Base-by-base conservation (phyloP, 306 rosid species). In the Benincasa hispida region DNA sequence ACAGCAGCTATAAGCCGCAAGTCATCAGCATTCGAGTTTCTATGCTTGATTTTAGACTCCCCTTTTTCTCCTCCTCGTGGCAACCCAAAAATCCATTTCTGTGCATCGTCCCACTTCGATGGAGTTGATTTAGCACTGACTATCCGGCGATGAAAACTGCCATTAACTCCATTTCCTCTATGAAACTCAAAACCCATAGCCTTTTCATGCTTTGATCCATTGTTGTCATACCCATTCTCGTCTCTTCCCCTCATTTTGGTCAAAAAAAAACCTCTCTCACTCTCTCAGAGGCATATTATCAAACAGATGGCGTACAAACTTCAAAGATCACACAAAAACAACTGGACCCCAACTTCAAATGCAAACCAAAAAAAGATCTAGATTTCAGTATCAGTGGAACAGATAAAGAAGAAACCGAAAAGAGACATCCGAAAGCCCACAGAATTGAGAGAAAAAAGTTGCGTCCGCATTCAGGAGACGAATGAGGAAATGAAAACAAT, bases 101-200 rank as follows among this genome's bases (percentile, higher is more conserved):
- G 99, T 54, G 99, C 98, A 78, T 95, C 98, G 21, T 95, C 99
- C 99, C 99, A 95, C 79, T 95, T 92, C 30, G 99, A 92, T 0
- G 99, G 97, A 6, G 97, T 87, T 27, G 99, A 90, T 83, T 95
- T 95, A 18, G 97, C 96, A 58, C 87, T 76, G 37, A 82, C 82
- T 57, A 88, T 84, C 82, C 92, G 87, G 22, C 87, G 88, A 50
- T 78, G 94, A 75, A 86, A 83, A 68, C 80, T 83, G 10, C 89
- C 84, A 60, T 81, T 79, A 34, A 48, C 82, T 70, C 87, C 88
- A 21, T 82, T 85, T 66, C 92, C 92, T 76, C 86, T 93, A 59
- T 88, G 90, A 85, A 91, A 91, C 86, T 93, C 98, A 78, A 92
- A 87, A 59, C 84, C 84, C 62, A 82, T 79, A 72, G 74, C 78